A percentile compares a stretch with the other conserved stretches of the same genome.
Evolutionary conservation across 495 filamentous ascomycete species (phyloP).

Genomic region (Podospora anserina): DNA sequence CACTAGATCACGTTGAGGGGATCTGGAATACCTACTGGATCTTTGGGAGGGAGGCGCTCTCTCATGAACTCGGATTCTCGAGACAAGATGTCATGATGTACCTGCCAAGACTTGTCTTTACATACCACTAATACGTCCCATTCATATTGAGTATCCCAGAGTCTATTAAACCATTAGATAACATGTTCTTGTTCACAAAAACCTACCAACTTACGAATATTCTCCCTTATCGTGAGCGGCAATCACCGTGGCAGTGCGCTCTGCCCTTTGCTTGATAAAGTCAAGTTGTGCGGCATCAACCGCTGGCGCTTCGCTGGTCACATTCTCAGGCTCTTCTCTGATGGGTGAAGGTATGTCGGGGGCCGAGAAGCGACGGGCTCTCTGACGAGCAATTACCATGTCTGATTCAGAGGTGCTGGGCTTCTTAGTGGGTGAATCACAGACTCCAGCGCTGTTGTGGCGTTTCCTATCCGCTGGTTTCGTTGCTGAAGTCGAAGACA

Average conservation of each 20-base stretch:
- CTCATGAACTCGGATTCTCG: conserved; percentile 22
- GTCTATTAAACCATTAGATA: conserved; percentile 4
- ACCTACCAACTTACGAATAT: conserved; percentile 11
- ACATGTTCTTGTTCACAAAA: neutral
- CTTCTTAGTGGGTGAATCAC: neutral
- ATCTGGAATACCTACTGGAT: conserved; percentile 15
- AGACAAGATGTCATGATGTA: conserved; percentile 28
- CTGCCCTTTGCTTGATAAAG: neutral
- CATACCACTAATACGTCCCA: conserved; percentile 26
- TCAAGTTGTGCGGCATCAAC: neutral
- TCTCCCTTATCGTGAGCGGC: conserved; percentile 10
- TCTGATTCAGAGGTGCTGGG: neutral
- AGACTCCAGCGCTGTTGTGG: neutral
- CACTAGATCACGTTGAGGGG: no score
- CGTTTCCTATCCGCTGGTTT: neutral
- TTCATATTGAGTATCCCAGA: conserved; percentile 18
- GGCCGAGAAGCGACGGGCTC: conserved; percentile 1
- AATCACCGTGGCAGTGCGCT: conserved; percentile 8
- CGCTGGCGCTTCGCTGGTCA: neutral
- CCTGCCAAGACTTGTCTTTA: neutral
- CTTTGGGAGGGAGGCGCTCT: conserved; percentile 15
- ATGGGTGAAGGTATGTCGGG: neutral
- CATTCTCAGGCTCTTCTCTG: neutral
- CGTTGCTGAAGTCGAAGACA: neutral
- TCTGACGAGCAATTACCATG: neutral